Base-by-base conservation (phyloP, 2,329 filamentous ascomycete genomes). In the Verticillium zaregamsianum region DNA sequence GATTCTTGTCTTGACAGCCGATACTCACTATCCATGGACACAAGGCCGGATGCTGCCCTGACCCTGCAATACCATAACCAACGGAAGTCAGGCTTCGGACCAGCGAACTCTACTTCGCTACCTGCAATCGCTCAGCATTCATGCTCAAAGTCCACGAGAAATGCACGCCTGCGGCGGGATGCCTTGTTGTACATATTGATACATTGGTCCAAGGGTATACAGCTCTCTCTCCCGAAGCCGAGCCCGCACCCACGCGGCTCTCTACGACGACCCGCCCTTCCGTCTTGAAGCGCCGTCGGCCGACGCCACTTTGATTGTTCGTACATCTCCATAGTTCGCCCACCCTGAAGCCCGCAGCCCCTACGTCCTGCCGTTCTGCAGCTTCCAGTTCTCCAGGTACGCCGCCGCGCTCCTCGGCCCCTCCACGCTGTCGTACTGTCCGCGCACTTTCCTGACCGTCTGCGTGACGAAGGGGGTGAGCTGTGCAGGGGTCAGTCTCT, bases 381-480 rank as follows among this genome's bases (percentile, higher is more conserved):
- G 70, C 80, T 90, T 91, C 89, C 88, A 91, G 69, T 82, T 80
- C 65, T 83, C 77, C 56, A 91, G 76, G 71, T 90, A 91, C 52
- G 82, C 73, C 67, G 82, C 76, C n/a, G 88, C 85, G 69, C 84
- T 85, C 66, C 84, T 79, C 12, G 87, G 85, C 17, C 88, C 87
- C 66, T 70, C 70, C 37, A 81, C 77, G 28, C 80, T 80, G 66
- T 83, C 78, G 72, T 86, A 88, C 63, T 79, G 78, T 57, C 86
- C 87, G 59, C 76, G 77, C 25, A 77, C 72, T 45, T 78, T 75
- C 65, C 80, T 76, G 61, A 92, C 79, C 64, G 82, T 83, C 58
- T 80, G 79, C 62, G 87, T 86, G 59, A 95, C 90, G 69, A 94
- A 96, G 1, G 92, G 92, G 3, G 89, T 92, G 70, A 96, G 84